These are phyloP conservation scores for Antitrichia curtipendula DNA, from an alignment of 225 moss, liverwort and hornwort genomes.

Conservation along the genomic window DNA sequence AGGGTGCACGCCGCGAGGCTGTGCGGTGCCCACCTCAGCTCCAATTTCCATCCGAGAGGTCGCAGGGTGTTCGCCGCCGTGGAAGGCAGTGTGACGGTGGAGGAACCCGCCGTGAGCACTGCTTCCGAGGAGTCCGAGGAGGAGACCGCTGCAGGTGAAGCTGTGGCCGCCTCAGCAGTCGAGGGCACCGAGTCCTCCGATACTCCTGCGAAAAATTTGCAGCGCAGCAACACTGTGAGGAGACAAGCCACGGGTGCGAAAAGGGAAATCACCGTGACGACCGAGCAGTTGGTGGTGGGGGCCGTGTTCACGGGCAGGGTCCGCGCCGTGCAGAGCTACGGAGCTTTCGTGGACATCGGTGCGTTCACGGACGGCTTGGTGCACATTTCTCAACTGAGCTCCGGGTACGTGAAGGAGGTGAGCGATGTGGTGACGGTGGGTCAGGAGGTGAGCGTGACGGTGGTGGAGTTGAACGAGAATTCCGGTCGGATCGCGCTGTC, in stretches of 20 bases:
- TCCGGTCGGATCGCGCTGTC: conserved; percentile 63
- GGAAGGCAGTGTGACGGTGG: conserved; percentile 43
- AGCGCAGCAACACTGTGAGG: conserved; percentile 4
- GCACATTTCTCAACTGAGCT: conserved; percentile 67
- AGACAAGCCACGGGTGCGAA: conserved; percentile 1
- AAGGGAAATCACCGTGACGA: conserved; percentile 24
- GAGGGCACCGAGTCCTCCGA: not conserved
- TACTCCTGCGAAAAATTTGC: not conserved
- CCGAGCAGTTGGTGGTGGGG: conserved; percentile 54
- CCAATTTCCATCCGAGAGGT: not conserved
- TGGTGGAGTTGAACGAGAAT: conserved; percentile 56
- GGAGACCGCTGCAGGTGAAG: not conserved
- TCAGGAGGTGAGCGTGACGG: conserved; percentile 68
- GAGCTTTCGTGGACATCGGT: conserved; percentile 89
- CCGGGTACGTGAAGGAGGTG: conserved; percentile 55
- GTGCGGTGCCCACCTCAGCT: not conserved
- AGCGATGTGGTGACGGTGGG: conserved; percentile 58
- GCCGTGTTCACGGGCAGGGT: conserved; percentile 67
- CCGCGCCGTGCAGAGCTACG: conserved; percentile 64
- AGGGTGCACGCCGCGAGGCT: not conserved
- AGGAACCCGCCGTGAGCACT: conserved; percentile 17
- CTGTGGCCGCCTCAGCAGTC: not conserved
- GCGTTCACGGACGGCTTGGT: conserved; percentile 89
- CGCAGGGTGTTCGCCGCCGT: not conserved
- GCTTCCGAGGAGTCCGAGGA: not conserved